Evolutionary conservation across 306 rosid genomes (phyloP).

Genomic region (Prunus dulcis): DNA sequence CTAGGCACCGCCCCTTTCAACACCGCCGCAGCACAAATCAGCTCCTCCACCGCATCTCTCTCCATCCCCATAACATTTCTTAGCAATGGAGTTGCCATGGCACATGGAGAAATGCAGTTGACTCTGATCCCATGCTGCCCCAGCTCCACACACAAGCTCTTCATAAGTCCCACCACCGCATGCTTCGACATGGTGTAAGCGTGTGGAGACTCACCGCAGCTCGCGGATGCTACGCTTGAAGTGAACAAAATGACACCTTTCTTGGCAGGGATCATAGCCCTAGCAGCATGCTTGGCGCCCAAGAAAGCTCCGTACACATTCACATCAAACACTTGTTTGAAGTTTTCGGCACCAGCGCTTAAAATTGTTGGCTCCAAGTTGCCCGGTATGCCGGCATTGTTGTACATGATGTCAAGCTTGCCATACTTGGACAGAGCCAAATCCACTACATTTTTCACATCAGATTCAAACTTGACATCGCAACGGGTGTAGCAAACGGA

Average conservation of each 20-base stretch:
- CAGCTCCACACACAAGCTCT: conserved; percentile 56
- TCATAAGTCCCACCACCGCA: conserved; percentile 64
- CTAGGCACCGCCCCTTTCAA: conserved; percentile 30
- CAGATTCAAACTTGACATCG: conserved; percentile 51
- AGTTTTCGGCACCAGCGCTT: conserved; percentile 17
- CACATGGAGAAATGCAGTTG: conserved; percentile 54
- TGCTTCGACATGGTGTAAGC: conserved; percentile 63
- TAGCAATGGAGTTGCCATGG: conserved; percentile 47
- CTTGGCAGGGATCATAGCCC: conserved; percentile 49
- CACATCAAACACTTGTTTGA: conserved; percentile 54
- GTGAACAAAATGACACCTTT: conserved; percentile 61
- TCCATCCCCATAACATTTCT: conserved; percentile 28
- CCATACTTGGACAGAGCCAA: conserved; percentile 45
- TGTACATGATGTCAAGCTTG: conserved; percentile 64
- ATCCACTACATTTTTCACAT: conserved; percentile 47
- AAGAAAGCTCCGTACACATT: conserved; percentile 63
- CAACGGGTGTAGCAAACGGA: conserved; percentile 43
- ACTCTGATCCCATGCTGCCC: conserved; percentile 65
- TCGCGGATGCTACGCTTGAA: conserved; percentile 42
- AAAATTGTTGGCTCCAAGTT: conserved; percentile 4
- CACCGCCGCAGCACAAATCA: conserved; percentile 21
- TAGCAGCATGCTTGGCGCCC: conserved; percentile 67
- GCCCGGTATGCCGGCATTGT: conserved; percentile 59
- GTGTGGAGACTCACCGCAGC: conserved; percentile 36
- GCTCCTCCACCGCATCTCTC: conserved; percentile 17